Evolutionary conservation across 2,329 filamentous ascomycete genomes (phyloP).

Genomic region (Alternaria tenuissima): DNA sequence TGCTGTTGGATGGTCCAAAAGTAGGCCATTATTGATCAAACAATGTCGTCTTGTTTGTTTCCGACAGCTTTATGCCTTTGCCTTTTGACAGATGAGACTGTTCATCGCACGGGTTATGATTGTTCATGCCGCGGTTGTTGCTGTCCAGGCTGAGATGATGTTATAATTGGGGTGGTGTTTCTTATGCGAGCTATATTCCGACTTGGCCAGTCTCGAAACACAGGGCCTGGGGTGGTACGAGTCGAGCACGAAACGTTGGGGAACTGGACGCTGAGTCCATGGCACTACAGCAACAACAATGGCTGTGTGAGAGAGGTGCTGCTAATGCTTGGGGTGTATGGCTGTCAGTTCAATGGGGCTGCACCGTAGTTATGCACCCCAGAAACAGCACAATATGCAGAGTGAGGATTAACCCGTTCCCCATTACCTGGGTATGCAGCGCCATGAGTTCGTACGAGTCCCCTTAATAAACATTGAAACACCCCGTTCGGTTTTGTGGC

Average conservation of each 20-base stretch:
- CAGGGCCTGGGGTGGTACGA: constrained; percentile 13
- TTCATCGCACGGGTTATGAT: neutral
- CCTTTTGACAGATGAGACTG: constrained; percentile 2
- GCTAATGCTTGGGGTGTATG: neutral
- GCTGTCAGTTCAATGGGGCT: neutral
- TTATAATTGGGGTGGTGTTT: constrained; percentile 10
- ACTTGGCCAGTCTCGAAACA: constrained; percentile 10
- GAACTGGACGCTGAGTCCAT: neutral
- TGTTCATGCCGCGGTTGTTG: constrained; percentile 10
- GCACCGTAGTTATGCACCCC: neutral
- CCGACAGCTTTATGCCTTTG: constrained; percentile 7
- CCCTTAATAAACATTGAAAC: constrained; percentile 17
- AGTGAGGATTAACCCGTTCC: neutral
- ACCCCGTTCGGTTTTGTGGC: constrained; percentile 7
- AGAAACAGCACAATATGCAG: neutral
- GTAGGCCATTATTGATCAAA: neutral
- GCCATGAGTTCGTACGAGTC: constrained; percentile 1
- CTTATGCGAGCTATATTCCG: constrained; percentile 12
- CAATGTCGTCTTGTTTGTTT: constrained; percentile 2
- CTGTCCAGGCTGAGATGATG: neutral
- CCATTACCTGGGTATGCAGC: neutral
- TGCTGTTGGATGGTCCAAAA: neutral
- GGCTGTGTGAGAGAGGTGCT: neutral
- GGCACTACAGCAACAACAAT: neutral
- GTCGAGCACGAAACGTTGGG: constrained; percentile 13